phyloP scores from a whole-genome alignment of 805 yeast genomes.

The Ogataea methanolica region DNA sequence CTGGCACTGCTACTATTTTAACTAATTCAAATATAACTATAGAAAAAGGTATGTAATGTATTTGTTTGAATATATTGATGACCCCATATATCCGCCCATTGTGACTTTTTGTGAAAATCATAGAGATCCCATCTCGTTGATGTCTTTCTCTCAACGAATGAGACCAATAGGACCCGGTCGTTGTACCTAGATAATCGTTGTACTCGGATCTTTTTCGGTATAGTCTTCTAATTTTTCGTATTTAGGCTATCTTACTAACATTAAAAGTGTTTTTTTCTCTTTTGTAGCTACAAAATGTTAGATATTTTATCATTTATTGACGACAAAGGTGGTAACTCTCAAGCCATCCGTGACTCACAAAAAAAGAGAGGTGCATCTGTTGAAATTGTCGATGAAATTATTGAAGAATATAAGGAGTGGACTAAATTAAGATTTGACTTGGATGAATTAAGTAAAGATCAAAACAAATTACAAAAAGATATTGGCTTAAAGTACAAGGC shows the following conservation, averaged over 20 bases:
- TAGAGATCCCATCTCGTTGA: no score
- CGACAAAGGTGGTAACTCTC: slow-evolving; percentile 97
- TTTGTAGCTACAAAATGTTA: slow-evolving; percentile 50
- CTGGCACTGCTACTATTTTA: no score
- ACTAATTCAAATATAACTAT: no score
- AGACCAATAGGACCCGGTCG: no score
- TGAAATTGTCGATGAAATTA: slow-evolving; percentile 93
- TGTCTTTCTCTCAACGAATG: no score
- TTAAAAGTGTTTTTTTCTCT: neutral
- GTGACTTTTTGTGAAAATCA: no score
- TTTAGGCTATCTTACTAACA: neutral
- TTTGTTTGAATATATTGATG: no score
- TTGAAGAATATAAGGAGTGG: slow-evolving; percentile 89
- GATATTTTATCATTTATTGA: slow-evolving; percentile 89
- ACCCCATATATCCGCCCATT: no score
- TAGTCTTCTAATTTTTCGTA: neutral
- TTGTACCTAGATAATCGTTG: no score
- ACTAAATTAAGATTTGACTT: slow-evolving; percentile 82
- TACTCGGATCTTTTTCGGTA: neutral
- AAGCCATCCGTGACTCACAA: slow-evolving; percentile 81
- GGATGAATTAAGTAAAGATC: slow-evolving; percentile 84
- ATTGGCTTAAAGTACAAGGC: slow-evolving; percentile 90
- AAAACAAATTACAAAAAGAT: slow-evolving; percentile 86
- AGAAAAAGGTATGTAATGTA: no score
- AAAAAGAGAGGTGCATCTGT: slow-evolving; percentile 92